phyloP scores from a whole-genome alignment of 2,329 filamentous ascomycete species.

The Ceratocystis colombiana region DNA sequence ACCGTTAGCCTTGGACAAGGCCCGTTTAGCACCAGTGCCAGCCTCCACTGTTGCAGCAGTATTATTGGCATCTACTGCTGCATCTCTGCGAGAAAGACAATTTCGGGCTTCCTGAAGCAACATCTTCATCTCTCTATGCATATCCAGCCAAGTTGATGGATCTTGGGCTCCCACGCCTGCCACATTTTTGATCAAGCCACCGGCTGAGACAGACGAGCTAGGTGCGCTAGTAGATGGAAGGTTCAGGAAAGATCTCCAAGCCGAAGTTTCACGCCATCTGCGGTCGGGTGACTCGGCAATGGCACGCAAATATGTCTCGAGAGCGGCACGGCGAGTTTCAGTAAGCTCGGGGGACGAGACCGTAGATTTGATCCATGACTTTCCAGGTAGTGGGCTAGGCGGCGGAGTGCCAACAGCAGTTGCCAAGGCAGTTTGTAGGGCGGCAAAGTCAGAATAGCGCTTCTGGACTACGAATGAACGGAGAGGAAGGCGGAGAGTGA shows the following conservation, averaged over 20 bases:
- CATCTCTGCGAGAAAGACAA: conserved; percentile 58
- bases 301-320: conserved; percentile 61
- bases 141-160: conserved; percentile 64
- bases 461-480: conserved; percentile 67
- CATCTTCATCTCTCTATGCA: conserved; percentile 62
- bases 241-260: conserved; percentile 65
- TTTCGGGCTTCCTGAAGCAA: conserved; percentile 57
- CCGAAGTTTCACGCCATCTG: conserved; percentile 62
- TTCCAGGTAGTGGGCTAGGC: conserved; percentile 57
- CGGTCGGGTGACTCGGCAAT: conserved; percentile 65
- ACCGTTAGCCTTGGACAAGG: conserved; percentile 57
- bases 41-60: conserved; percentile 47
- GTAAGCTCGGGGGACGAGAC: conserved; percentile 59
- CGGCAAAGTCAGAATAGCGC: conserved; percentile 69
- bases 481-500: conserved; percentile 64
- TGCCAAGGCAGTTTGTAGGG: conserved; percentile 54
- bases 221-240: conserved; percentile 47
- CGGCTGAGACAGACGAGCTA: conserved; percentile 41
- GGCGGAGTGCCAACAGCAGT: conserved; percentile 52
- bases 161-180: conserved; percentile 41
- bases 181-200: conserved; percentile 35
- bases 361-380: conserved; percentile 69
- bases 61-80: conserved; percentile 35
- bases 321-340: conserved; percentile 54
- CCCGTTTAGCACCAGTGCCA: conserved; percentile 62